Evolutionary conservation across 1,139 yeast genomes (phyloP).

Genomic region (Diutina neorugosa): DNA sequence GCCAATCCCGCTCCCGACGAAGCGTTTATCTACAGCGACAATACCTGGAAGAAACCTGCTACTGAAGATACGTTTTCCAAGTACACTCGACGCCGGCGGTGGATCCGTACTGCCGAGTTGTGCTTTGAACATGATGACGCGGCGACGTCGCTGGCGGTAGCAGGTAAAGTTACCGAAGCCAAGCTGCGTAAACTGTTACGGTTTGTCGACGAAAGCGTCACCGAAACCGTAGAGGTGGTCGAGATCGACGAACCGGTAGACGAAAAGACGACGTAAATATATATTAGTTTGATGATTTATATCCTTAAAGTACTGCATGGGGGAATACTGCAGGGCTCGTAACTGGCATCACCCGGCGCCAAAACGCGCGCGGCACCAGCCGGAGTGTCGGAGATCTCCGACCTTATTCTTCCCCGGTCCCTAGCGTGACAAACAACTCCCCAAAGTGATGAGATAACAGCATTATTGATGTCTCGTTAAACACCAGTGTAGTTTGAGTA

Average conservation of each 20-base stretch:
- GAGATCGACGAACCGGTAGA: neutral
- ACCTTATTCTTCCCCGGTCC: no score
- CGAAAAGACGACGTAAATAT: no score
- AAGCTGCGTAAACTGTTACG: constrained; percentile 25
- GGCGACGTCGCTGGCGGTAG: neutral
- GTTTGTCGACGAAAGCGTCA: constrained; percentile 20
- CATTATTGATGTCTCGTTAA: no score
- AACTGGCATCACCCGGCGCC: no score
- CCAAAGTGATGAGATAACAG: no score
- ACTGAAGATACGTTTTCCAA: constrained; percentile 83
- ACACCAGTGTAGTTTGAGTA: no score
- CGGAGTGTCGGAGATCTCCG: no score
- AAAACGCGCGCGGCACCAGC: no score
- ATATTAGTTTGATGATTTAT: no score
- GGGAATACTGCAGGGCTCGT: no score
- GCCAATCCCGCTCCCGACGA: constrained; percentile 73
- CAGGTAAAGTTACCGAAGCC: constrained; percentile 2
- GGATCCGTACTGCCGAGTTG: constrained; percentile 92
- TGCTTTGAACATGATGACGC: constrained; percentile 22
- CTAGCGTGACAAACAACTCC: no score
- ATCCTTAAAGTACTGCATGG: no score
- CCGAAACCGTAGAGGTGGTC: neutral
- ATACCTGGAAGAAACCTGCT: constrained; percentile 87
- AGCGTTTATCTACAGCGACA: constrained; percentile 82
- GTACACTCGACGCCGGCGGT: constrained; percentile 87